Conservation (phyloP, 495 filamentous ascomycete species). For the Staphylotrichum tortipilum region DNA sequence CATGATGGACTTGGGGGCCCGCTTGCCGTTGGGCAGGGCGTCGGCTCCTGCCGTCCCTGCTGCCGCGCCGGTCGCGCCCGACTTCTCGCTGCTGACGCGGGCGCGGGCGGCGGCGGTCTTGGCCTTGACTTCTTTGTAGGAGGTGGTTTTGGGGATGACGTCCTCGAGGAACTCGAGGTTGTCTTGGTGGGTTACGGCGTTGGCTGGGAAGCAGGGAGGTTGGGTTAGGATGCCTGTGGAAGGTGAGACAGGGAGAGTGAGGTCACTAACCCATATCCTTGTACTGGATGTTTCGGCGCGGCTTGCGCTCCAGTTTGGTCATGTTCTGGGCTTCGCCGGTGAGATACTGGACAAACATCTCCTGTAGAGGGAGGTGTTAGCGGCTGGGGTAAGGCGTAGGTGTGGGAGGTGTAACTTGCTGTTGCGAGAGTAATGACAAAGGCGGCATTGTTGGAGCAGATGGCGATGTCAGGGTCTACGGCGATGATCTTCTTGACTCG, state of each 20-base stretch:
- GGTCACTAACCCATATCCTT: slow-evolving; percentile 69
- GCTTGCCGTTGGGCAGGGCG: slow-evolving; percentile 27
- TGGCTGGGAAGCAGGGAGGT: slow-evolving; percentile 51
- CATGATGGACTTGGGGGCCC: slow-evolving; percentile 36
- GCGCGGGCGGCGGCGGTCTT: slow-evolving; percentile 33
- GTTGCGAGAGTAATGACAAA: slow-evolving; percentile 90
- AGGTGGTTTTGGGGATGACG: slow-evolving; percentile 75
- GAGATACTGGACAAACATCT: slow-evolving; percentile 94
- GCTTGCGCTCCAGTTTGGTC: slow-evolving; percentile 82
- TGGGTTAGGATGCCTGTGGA: neutral
- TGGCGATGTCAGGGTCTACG: slow-evolving; percentile 72
- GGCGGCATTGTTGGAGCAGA: slow-evolving; percentile 87
- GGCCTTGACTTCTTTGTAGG: slow-evolving; percentile 71
- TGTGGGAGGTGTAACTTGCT: slow-evolving; percentile 36
- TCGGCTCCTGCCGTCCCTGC: slow-evolving; percentile 21
- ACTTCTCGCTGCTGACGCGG: slow-evolving; percentile 27
- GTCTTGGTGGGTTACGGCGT: slow-evolving; percentile 78
- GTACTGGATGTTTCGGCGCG: slow-evolving; percentile 90
- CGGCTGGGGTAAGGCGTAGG: too few relatives aligned
- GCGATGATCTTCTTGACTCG: slow-evolving; percentile 89
- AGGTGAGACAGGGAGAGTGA: neutral
- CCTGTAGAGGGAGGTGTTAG: slow-evolving; percentile 42
- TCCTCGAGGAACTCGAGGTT: slow-evolving; percentile 94
- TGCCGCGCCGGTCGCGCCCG: slow-evolving; percentile 1
- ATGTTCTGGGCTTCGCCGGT: slow-evolving; percentile 78